Evolutionary conservation across 495 filamentous ascomycete species (phyloP), one percentile per base, ranked within the genome.

Genomic region (Hypomontagnella monticulosa): DNA sequence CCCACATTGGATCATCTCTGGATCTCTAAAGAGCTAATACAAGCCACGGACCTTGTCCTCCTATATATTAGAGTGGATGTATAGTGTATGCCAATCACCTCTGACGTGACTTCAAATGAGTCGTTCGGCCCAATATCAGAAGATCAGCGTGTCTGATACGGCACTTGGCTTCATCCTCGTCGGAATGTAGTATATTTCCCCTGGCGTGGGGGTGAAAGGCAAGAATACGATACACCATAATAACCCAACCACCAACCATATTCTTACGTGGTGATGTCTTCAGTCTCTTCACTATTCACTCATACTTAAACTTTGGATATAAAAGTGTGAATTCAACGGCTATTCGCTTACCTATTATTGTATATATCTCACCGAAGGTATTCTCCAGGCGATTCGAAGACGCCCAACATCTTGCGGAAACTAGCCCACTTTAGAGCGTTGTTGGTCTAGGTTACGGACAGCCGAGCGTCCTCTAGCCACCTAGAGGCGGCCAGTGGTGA

Each of bases 11-110:
- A 18, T 27, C 9, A 37, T 42, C 20, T 23, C 4, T 16, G 52
- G 40, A 32, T 15, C 11, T 38, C 42, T 44, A 42, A 11, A 10
- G 4, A 42, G 8, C 2, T 48, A 36, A 53, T 55, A 48, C 32
- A 48, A 11, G 23, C 1, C 23, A 47, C 47, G 47, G 18, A 66
- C 10, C 51, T 27, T 50, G 27, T 53, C 7, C 33, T 53, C 7
- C 33, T 40, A 41, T 43, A 63, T 44, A 11, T 44, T 50, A 38
- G 11, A 57, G 46, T 61, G n/a, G 14, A 6, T 12, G 4, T 52
- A 67, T 57, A 57, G 38, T 61, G 23, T 61, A 12, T 37, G 3
- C 11, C 7, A 61, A 57, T 18, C 33, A 20, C 46, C 48, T 44
- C 38, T 54, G 7, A 47, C 40, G 11, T 47, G 30, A 51, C 38